Conservation (phyloP, 208 protist genomes). For the Trypanosoma rangeli region DNA sequence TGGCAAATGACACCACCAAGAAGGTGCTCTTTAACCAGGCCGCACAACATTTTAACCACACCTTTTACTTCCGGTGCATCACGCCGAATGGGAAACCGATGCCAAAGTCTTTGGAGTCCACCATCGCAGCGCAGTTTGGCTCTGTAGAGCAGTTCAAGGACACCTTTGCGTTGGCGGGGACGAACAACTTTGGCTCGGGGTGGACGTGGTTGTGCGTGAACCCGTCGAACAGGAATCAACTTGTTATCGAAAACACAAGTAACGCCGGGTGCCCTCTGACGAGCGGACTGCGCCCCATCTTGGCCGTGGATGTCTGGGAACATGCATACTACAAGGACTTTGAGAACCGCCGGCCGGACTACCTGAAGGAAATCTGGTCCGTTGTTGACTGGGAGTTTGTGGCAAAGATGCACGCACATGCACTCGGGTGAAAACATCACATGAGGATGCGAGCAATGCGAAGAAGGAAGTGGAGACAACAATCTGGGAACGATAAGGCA, state of each 20-base stretch:
- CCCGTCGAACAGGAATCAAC: constrained; percentile 52
- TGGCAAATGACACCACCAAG: constrained; percentile 44
- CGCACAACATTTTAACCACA: constrained; percentile 94
- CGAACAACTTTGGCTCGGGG: constrained; percentile 93
- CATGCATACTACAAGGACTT: constrained; percentile 96
- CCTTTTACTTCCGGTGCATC: constrained; percentile 90
- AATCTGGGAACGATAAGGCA: no score
- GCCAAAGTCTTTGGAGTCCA: constrained; percentile 59
- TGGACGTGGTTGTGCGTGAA: constrained; percentile 95
- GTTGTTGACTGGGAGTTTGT: constrained; percentile 92
- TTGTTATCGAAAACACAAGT: constrained; percentile 89
- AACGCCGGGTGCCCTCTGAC: constrained; percentile 90
- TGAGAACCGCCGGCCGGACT: constrained; percentile 88
- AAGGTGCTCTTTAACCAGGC: constrained; percentile 89
- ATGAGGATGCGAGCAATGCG: not conserved
- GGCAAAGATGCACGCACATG: constrained; percentile 43
- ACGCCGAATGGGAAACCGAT: constrained; percentile 66
- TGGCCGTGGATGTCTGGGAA: constrained; percentile 94
- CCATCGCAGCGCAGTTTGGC: constrained; percentile 77
- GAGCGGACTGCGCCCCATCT: constrained; percentile 66
- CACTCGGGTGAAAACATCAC: constrained; percentile 33
- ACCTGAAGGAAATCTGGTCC: constrained; percentile 88
- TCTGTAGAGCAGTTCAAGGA: constrained; percentile 91
- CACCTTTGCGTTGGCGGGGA: constrained; percentile 65
- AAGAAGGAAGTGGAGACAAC: constrained; percentile 1